phyloP scores from a whole-genome alignment of 768 basidiomycete genomes.

The Amanita fuliginea region DNA sequence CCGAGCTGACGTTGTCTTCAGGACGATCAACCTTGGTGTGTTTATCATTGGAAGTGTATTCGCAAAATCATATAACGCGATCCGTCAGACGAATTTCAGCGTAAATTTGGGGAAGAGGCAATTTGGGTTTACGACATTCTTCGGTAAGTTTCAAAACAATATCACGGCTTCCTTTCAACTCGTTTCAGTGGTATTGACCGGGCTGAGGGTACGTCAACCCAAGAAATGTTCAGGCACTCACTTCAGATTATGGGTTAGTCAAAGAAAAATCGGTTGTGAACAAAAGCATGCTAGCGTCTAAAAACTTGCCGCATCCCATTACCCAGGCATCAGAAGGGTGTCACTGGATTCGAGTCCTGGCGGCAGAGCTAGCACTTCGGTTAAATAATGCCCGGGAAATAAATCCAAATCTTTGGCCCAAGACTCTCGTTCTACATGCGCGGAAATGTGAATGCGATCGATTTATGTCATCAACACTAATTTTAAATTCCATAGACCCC shows the following conservation, averaged over 20 bases:
- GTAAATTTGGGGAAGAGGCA: conserved; percentile 68
- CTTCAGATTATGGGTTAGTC: conserved; percentile 33
- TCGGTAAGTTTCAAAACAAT: conserved; percentile 36
- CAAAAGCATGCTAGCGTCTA: conserved; percentile 96
- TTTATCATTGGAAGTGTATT: neutral
- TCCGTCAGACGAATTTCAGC: conserved; percentile 61
- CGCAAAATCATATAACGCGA: neutral
- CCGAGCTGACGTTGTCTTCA: conserved; percentile 14
- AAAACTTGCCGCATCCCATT: conserved; percentile 78
- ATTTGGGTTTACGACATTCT: conserved; percentile 92
- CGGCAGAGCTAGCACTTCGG: conserved; percentile 81
- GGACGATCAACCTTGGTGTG: conserved; percentile 48
- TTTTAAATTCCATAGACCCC: conserved; percentile 34
- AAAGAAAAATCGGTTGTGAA: conserved; percentile 71
- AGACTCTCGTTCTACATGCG: conserved; percentile 72
- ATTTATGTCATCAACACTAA: neutral
- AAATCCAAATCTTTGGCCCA: conserved; percentile 81
- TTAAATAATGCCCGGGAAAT: conserved; percentile 71
- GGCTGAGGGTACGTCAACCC: conserved; percentile 53
- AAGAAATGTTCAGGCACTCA: neutral
- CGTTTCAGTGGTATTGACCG: conserved; percentile 70
- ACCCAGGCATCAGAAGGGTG: conserved; percentile 63
- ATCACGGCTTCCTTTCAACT: neutral
- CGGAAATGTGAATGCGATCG: conserved; percentile 43
- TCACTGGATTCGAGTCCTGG: conserved; percentile 87